phyloP scores from a whole-genome alignment of 108 stramenopile genomes.

The Fistulifera solaris region DNA sequence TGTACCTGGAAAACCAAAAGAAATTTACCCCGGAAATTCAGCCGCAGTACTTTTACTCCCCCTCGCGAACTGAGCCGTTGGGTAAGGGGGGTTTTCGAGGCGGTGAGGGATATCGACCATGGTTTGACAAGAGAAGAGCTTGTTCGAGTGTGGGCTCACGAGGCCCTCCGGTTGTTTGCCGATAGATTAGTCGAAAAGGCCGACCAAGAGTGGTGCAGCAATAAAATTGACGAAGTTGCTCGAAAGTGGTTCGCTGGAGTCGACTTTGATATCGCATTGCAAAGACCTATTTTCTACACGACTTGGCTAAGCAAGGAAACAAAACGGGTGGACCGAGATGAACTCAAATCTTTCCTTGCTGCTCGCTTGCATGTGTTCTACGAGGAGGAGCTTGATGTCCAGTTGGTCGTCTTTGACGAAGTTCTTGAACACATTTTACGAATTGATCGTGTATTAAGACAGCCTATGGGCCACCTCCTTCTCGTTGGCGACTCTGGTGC shows the following conservation, averaged over 20 bases:
- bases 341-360: constrained; percentile 77
- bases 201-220: constrained; percentile 86
- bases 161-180: constrained; percentile 91
- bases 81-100: constrained; percentile 95
- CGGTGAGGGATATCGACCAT: constrained; percentile 71
- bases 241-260: constrained; percentile 69
- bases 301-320: constrained; percentile 93
- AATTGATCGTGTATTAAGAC: constrained; percentile 84
- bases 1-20: constrained; percentile 84
- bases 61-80: constrained; percentile 96
- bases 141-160: constrained; percentile 95
- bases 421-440: constrained; percentile 87
- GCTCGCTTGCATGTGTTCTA: constrained; percentile 92
- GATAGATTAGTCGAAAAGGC: constrained; percentile 88
- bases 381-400: constrained; percentile 97
- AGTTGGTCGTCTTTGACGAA: constrained; percentile 96
- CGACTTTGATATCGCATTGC: constrained; percentile 68
- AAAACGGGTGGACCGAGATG: constrained; percentile 62
- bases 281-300: constrained; percentile 85
- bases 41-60: constrained; percentile 98
- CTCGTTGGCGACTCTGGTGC: constrained; percentile 95
- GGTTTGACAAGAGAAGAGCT: constrained; percentile 82
- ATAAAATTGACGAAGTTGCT: constrained; percentile 70
- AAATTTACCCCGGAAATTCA: constrained; percentile 79
- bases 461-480: constrained; percentile 83